These are phyloP conservation scores for Sclerotinia glacialis DNA, from an alignment of 2,329 filamentous ascomycete species.

Conservation along the genomic window DNA sequence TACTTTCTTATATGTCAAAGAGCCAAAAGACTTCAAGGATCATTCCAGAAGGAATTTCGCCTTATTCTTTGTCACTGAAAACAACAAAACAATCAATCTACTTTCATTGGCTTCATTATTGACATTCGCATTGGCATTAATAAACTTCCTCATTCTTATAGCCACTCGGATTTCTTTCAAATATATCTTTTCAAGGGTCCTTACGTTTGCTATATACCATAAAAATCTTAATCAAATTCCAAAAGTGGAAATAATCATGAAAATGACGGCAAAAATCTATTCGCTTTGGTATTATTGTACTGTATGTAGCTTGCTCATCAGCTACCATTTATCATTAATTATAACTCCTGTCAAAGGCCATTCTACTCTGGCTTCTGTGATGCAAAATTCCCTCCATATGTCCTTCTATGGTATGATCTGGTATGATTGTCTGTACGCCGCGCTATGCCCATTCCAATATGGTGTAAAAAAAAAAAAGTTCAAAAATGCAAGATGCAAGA, in stretches of 20 bases:
- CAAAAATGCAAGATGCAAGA: slow-evolving; percentile 10
- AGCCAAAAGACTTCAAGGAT: neutral
- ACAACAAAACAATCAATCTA: no score
- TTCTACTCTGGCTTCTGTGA: slow-evolving; percentile 3
- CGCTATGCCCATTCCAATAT: slow-evolving; percentile 15
- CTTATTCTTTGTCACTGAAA: slow-evolving; percentile 2
- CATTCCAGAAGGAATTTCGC: neutral
- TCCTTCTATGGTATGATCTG: slow-evolving; percentile 10
- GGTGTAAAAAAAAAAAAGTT: neutral
- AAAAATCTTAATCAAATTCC: no score
- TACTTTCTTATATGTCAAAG: neutral
- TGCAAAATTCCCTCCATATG: slow-evolving; percentile 17
- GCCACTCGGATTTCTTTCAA: neutral
- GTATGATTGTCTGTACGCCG: slow-evolving; percentile 14
- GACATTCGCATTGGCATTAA: neutral
- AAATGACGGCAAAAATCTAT: neutral
- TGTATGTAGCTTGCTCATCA: neutral
- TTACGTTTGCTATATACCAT: no score
- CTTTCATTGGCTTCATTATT: neutral
- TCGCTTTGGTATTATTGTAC: neutral
- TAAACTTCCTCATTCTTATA: neutral
- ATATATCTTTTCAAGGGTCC: no score
- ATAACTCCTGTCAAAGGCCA: slow-evolving; percentile 5
- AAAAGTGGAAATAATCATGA: neutral
- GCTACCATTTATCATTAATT: slow-evolving; percentile 2